Conservation (phyloP, 345 rosid species). For the Euphorbia peplus region DNA sequence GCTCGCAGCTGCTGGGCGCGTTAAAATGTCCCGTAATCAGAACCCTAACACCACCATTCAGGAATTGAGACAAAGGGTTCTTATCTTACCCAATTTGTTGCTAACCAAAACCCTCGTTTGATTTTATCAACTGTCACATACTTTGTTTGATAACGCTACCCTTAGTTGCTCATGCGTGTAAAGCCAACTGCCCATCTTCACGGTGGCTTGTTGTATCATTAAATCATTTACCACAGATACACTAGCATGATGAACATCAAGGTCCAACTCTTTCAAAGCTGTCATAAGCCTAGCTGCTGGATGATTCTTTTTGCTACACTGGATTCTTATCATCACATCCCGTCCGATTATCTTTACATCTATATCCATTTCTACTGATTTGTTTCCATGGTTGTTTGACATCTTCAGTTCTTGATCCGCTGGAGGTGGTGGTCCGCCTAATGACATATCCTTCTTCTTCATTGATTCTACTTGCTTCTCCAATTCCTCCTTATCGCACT, state of each 20-base stretch:
- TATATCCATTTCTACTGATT: conserved; percentile 57
- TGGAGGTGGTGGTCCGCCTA: conserved; percentile 24
- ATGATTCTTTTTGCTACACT: conserved; percentile 73
- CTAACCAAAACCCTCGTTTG: too few relatives aligned
- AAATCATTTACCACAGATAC: conserved; percentile 79
- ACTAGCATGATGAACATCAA: conserved; percentile 87
- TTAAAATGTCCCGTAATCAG: conserved; percentile 42
- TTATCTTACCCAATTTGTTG: conserved; percentile 17
- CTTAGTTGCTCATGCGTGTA: conserved; percentile 83
- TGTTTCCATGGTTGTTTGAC: conserved; percentile 30
- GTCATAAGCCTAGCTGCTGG: conserved; percentile 88
- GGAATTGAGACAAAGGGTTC: conserved; percentile 3
- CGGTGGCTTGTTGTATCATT: conserved; percentile 97
- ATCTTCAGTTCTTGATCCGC: conserved; percentile 36
- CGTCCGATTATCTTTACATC: conserved; percentile 86
- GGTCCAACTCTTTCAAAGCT: conserved; percentile 78
- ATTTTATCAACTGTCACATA: conserved; percentile 35
- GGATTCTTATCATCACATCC: conserved; percentile 86
- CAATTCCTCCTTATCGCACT: conserved; percentile 61
- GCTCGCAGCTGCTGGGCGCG: conserved; percentile 25
- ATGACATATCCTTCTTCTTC: conserved; percentile 37
- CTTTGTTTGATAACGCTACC: conserved; percentile 54
- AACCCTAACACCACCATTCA: conserved; percentile 13
- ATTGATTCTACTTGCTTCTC: conserved; percentile 57
- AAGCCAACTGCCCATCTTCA: conserved; percentile 73